Evolutionary conservation across 2,329 filamentous ascomycete species (phyloP), one percentile per base, ranked within the genome.

Genomic region (Colletotrichum sp.): DNA sequence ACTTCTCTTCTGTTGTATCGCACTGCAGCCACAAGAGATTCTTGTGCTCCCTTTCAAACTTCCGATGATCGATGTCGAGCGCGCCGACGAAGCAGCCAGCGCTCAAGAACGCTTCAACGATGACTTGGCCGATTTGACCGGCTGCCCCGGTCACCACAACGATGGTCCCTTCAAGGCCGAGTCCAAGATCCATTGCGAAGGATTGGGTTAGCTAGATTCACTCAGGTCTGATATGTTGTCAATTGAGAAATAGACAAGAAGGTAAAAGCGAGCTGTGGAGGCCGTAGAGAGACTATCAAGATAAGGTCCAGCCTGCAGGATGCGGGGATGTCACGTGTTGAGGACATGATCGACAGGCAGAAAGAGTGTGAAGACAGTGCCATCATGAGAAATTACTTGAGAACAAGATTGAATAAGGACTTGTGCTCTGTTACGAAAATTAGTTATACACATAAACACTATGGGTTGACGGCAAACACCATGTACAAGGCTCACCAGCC

Each of bases 21-120:
- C 39, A 48, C 18, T 48, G 0, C 3, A 48, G 0, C 5, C 3
- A 43, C 1, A 43, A 0, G 0, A 43, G 39, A n/a, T 43, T 43
- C 0, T 43, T 2, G 2, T 43, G 18, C 5, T 43, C 0, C 2
- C 9, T n/a, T 43, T 43, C 0, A 0, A n/a, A 6, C 5, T 43
- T 43, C 0, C 0, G 0, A n/a, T 43, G 0, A n/a, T 48, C 3
- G 39, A 48, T 48, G 9, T 48, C 39, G 39, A 48, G 0, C 6
- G 18, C 39, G 2, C 0, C 39, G 18, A 48, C 39, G 9, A 12
- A n/a, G 1, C 39, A 48, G 39, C 39, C 39, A 2, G 39, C 18
- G 0, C 0, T 48, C 18, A 48, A 48, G 18, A 48, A n/a, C 6
- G 39, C 39, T 0, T 12, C 39, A 0, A 48, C 39, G 5, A 48